Evolutionary conservation across 176 grass and related monocot genomes (phyloP).

Genomic region (Juncus inflexus): DNA sequence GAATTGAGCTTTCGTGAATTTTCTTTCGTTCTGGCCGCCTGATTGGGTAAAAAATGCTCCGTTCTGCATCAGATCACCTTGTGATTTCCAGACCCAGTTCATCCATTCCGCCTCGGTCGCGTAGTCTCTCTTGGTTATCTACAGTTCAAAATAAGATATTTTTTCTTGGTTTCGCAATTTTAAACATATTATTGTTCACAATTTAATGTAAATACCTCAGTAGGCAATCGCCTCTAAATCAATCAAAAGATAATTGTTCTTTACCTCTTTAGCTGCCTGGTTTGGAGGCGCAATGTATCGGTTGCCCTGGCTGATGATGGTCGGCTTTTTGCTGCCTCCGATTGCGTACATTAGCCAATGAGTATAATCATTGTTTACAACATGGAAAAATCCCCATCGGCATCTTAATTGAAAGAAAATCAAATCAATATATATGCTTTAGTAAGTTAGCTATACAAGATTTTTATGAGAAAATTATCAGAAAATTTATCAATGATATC

Average conservation of each 20-base stretch:
- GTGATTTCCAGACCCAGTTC: constrained; percentile 71
- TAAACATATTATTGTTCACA: not conserved
- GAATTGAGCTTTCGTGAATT: constrained; percentile 38
- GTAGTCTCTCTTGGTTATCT: constrained; percentile 54
- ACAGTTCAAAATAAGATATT: not conserved
- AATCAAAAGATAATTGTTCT: not conserved
- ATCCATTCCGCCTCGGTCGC: constrained; percentile 47
- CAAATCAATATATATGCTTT: not conserved
- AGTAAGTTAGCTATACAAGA: not conserved
- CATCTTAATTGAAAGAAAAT: constrained; percentile 32
- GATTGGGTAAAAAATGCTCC: constrained; percentile 50
- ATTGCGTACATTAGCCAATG: constrained; percentile 92
- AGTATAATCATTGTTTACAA: constrained; percentile 92
- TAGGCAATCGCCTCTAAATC: not conserved
- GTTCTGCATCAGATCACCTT: constrained; percentile 61
- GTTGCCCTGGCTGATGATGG: constrained; percentile 87
- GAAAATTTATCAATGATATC: not conserved
- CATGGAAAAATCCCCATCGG: constrained; percentile 87
- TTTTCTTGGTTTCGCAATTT: not conserved
- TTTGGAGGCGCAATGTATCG: constrained; percentile 70
- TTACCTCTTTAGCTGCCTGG: constrained; percentile 52
- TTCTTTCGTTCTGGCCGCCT: constrained; percentile 27
- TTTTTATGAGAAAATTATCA: too few species aligned
- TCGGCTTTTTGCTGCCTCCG: constrained; percentile 73
- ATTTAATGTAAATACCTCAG: not conserved